Evolutionary conservation across 192 early-diverging fungal genomes (phyloP).

Genomic region (Backusella morwellensis): DNA sequence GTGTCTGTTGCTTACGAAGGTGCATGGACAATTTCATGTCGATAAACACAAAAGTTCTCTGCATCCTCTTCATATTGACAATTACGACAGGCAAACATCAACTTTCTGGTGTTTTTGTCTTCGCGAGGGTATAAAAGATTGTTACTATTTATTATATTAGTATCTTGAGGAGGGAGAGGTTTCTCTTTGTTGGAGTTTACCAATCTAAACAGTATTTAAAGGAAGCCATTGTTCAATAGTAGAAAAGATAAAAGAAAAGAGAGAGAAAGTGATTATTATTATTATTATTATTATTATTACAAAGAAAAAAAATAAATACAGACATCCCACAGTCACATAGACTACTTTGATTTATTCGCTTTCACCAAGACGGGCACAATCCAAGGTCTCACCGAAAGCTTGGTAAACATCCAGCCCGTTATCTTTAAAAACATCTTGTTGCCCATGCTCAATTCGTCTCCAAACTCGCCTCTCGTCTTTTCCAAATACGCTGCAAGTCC

Average conservation of each 20-base stretch:
- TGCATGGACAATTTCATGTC: conserved; percentile 67
- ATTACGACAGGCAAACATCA: conserved; percentile 77
- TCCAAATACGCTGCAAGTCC: conserved; percentile 36
- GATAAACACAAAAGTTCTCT: conserved; percentile 68
- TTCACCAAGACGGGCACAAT: conserved; percentile 23
- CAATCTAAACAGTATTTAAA: conserved; percentile 55
- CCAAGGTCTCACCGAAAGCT: conserved; percentile 5
- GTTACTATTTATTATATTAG: conserved; percentile 47
- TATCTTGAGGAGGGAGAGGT: too few species aligned
- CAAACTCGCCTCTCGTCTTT: neutral
- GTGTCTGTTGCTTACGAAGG: conserved; percentile 36
- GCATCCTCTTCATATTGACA: conserved; percentile 73
- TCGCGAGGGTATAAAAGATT: conserved; percentile 83
- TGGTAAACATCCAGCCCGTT: conserved; percentile 5
- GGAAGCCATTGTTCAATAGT: conserved; percentile 37
- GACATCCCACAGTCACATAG: neutral
- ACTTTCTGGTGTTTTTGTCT: conserved; percentile 47
- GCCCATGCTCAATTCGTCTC: neutral
- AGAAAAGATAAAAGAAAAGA: conserved; percentile 5
- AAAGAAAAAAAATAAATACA: neutral
- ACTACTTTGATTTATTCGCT: conserved; percentile 9
- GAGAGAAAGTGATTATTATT: neutral
- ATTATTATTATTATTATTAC: neutral
- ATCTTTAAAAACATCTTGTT: neutral
- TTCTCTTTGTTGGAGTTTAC: conserved; percentile 18